Evolutionary conservation across 345 rosid species (phyloP).

Genomic region (Moricandia arvensis): DNA sequence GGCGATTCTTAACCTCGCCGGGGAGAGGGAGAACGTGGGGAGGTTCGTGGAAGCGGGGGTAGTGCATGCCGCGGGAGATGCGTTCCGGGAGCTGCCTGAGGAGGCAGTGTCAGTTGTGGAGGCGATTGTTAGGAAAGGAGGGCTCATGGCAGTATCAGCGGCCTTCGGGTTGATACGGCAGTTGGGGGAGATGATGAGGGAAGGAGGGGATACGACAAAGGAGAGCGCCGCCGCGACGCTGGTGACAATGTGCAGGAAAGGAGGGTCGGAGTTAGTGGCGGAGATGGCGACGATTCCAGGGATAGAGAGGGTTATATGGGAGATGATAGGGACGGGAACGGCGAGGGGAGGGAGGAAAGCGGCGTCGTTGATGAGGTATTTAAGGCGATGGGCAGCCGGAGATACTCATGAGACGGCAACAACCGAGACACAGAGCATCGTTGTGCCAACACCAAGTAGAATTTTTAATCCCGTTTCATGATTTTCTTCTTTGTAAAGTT

Average conservation of each 20-base stretch:
- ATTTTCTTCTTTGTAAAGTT: slow-evolving; percentile 18
- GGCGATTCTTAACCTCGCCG: slow-evolving; percentile 67
- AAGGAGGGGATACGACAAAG: slow-evolving; percentile 66
- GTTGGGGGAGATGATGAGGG: slow-evolving; percentile 51
- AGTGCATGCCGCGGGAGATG: slow-evolving; percentile 46
- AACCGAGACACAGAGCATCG: slow-evolving; percentile 32
- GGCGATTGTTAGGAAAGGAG: slow-evolving; percentile 75
- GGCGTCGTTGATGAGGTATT: slow-evolving; percentile 54
- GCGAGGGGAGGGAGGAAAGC: slow-evolving; percentile 69
- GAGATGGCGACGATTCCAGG: slow-evolving; percentile 59
- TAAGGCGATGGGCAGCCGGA: slow-evolving; percentile 68
- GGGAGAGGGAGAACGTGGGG: slow-evolving; percentile 71
- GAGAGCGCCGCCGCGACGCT: slow-evolving; percentile 75
- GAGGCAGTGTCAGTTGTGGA: slow-evolving; percentile 70
- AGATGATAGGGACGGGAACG: slow-evolving; percentile 66
- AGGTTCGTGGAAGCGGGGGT: slow-evolving; percentile 72
- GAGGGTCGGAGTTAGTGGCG: slow-evolving; percentile 65
- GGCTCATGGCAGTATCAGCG: slow-evolving; percentile 58
- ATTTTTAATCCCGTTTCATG: slow-evolving; percentile 22
- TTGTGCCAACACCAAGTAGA: slow-evolving; percentile 35
- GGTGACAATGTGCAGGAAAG: slow-evolving; percentile 72
- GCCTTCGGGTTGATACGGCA: slow-evolving; percentile 44
- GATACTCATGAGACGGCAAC: slow-evolving; percentile 17
- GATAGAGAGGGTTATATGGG: slow-evolving; percentile 79
- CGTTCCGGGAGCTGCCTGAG: slow-evolving; percentile 52